Conservation (phyloP, 2,329 filamentous ascomycete species). For the Alternaria sp. region DNA sequence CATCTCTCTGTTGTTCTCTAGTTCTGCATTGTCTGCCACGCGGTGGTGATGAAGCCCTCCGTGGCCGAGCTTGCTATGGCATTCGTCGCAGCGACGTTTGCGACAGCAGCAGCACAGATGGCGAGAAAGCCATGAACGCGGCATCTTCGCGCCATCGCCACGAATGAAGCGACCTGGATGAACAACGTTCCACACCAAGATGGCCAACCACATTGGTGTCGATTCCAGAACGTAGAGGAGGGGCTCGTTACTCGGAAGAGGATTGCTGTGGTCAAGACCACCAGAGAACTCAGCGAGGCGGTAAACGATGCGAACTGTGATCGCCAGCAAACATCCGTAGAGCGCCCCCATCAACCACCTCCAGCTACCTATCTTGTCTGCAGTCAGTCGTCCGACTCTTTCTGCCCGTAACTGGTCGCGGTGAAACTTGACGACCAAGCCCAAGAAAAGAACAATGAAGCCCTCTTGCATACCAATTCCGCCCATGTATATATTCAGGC, state of each 20-base stretch:
- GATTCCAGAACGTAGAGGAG: slow-evolving; percentile 64
- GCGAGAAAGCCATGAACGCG: slow-evolving; percentile 29
- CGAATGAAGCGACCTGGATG: slow-evolving; percentile 24
- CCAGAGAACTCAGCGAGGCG: slow-evolving; percentile 58
- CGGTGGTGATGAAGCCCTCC: slow-evolving; percentile 17
- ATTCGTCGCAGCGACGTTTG: slow-evolving; percentile 28
- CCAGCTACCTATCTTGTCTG: slow-evolving; percentile 25
- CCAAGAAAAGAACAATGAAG: slow-evolving; percentile 39
- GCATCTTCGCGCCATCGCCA: slow-evolving; percentile 27
- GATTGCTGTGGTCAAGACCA: slow-evolving; percentile 54
- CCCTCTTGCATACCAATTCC: slow-evolving; percentile 36
- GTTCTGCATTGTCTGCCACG: slow-evolving; percentile 8
- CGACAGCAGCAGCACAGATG: slow-evolving; percentile 27
- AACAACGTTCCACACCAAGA: slow-evolving; percentile 29
- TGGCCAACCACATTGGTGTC: slow-evolving; percentile 62
- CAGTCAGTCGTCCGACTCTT: slow-evolving; percentile 15
- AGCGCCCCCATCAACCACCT: slow-evolving; percentile 48
- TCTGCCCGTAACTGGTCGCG: slow-evolving; percentile 25
- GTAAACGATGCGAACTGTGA: slow-evolving; percentile 52
- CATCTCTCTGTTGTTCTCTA: slow-evolving; percentile 21
- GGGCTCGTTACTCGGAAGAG: slow-evolving; percentile 59
- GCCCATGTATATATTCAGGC: slow-evolving; percentile 54
- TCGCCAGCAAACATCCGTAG: slow-evolving; percentile 54
- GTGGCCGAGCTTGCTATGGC: slow-evolving; percentile 25
- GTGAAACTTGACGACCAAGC: slow-evolving; percentile 30